A percentile compares a stretch with the other conserved stretches of the same genome.
These are phyloP conservation scores for Trichoderma brevicompactum DNA, from an alignment of 2,329 filamentous ascomycete genomes.

Conservation along the genomic window DNA sequence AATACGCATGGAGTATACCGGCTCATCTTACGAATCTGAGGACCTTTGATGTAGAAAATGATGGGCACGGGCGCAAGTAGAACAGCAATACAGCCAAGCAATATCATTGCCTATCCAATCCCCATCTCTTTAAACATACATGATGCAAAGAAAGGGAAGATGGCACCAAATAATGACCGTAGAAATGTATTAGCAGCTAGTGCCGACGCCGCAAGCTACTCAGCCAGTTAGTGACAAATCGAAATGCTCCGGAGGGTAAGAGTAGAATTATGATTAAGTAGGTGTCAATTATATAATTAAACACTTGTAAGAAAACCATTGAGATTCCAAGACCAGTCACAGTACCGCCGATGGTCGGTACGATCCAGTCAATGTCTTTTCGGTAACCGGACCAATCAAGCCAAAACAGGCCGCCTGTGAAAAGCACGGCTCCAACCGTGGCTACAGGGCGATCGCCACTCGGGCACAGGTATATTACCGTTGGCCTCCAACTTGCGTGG, in stretches of 20 bases:
- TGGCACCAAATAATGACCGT: background rate
- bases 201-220: slow-evolving; percentile 9
- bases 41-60: slow-evolving; percentile 14
- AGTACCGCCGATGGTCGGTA: slow-evolving; percentile 4
- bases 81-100: background rate
- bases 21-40: slow-evolving; percentile 4
- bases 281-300: slow-evolving; percentile 10
- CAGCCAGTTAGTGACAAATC: background rate
- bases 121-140: slow-evolving; percentile 14
- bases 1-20: background rate
- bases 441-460: slow-evolving; percentile 15
- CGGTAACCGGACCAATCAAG: slow-evolving; percentile 5
- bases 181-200: slow-evolving; percentile 11
- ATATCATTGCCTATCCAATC: background rate
- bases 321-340: slow-evolving; percentile 6
- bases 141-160: slow-evolving; percentile 7
- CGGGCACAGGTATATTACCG: background rate
- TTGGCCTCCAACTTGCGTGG: slow-evolving; percentile 6
- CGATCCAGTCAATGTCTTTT: slow-evolving; percentile 12
- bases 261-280: background rate
- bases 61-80: slow-evolving; percentile 3
- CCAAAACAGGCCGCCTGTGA: slow-evolving; percentile 18
- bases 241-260: background rate
- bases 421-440: slow-evolving; percentile 10
- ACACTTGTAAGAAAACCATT: slow-evolving; percentile 12